Evolutionary conservation across 179 eudicot species (phyloP).

Genomic region (Beta lomatogona): DNA sequence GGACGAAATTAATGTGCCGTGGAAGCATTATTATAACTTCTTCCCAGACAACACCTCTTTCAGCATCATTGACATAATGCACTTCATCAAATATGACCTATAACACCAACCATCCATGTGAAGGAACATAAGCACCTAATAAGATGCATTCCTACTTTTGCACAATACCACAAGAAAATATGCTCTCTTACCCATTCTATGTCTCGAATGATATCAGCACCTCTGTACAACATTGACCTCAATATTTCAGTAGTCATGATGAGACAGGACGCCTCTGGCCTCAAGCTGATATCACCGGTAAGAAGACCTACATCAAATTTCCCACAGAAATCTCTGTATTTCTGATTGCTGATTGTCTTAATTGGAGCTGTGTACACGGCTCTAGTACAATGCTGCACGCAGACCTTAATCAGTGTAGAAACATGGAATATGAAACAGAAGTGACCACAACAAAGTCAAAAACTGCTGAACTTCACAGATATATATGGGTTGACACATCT

Average conservation of each 20-base stretch:
- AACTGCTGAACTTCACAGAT: not conserved
- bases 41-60: conserved; percentile 99
- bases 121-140: conserved; percentile 5
- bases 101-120: conserved; percentile 22
- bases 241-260: conserved; percentile 98
- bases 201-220: conserved; percentile 97
- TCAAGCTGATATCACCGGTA: conserved; percentile 96
- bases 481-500: not conserved
- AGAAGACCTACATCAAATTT: conserved; percentile 97
- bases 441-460: not conserved
- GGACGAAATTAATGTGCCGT: conserved; percentile 90
- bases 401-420: conserved; percentile 19
- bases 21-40: conserved; percentile 99
- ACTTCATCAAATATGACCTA: conserved; percentile 99
- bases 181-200: conserved; percentile 83
- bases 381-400: conserved; percentile 88
- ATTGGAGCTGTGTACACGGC: conserved; percentile 99
- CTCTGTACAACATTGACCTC: conserved; percentile 95
- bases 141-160: not conserved
- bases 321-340: conserved; percentile 94
- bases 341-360: conserved; percentile 97
- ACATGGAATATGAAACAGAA: conserved; percentile 7
- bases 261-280: conserved; percentile 97
- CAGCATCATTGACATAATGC: conserved; percentile 96
- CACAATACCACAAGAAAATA: conserved; percentile 18